Evolutionary conservation across 768 basidiomycete genomes (phyloP), one percentile per base, ranked within the genome.

Genomic region (Gautieria morchelliformis): DNA sequence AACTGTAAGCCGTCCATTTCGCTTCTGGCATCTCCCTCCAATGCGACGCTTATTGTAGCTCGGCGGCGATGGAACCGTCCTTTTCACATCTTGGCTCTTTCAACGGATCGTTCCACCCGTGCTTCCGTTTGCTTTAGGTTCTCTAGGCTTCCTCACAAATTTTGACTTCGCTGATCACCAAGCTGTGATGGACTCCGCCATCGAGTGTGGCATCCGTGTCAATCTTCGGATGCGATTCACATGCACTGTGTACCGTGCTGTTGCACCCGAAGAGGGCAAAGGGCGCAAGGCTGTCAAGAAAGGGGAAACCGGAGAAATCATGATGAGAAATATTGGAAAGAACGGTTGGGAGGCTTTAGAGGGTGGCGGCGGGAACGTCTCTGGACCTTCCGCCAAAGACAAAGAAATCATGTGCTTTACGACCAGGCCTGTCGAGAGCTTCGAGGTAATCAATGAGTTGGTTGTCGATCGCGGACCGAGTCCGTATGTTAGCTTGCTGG

Each of bases 161-260:
- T 98, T 98, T 67, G 85, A 98, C 75, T 93, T 97, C 69, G 76
- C 82, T 57, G 82, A 96, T 71, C 82, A 95, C 74, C 77, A 84
- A 66, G 69, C 82, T 9, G 87, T 94, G 59, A 83, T 99, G 82
- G 84, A 93, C 72, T 83, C 83, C 65, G 85, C 82, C 41, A 83
- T 97, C 58, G 93, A 97, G 65, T 80, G 84, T 11, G 96, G 96
- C 32, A 95, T 99, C 61, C 87, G 94, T 9, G 94, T 98, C 56
- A 99, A 99, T 69, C 77, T 99, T 14, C 87, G 96, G 50, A 99
- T 99, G 96, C 85, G 96, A 30, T 99, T 99, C 70, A 98, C 95
- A 8, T 98, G 96, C 70, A 98, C 96, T 5, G 91, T 99, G 12
- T 99, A 95, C 69, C 89, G 96, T 41, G 89, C 93, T 5, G 83